These are phyloP conservation scores for Angomonas deanei DNA, from an alignment of 208 protist genomes.

Conservation along the genomic window DNA sequence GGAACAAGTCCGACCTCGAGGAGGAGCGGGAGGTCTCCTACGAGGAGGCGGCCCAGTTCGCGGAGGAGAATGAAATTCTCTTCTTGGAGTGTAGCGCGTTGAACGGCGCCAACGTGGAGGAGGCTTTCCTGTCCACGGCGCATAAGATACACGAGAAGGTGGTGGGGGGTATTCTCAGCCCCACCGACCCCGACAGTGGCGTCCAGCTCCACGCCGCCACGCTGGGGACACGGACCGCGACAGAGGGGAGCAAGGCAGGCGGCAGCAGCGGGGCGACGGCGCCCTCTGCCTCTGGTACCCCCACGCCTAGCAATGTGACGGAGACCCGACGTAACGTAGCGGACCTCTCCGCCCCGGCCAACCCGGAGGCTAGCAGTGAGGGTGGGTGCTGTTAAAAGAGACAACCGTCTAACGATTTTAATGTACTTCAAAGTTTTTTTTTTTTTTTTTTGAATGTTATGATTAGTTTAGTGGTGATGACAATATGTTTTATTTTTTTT, in stretches of 20 bases:
- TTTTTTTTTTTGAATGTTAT: too few species aligned
- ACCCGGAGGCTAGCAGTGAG: slow-evolving; percentile 2
- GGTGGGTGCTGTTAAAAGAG: slow-evolving; percentile 1
- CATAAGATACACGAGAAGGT: slow-evolving; percentile 93
- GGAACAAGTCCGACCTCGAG: slow-evolving; percentile 96
- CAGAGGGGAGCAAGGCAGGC: slow-evolving; percentile 6
- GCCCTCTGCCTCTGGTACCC: background rate
- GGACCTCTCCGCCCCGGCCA: background rate
- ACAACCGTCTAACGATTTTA: slow-evolving; percentile 8
- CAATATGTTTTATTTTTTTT: too few species aligned
- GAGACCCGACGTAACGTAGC: background rate
- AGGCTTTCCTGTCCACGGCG: slow-evolving; percentile 92
- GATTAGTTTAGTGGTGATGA: too few species aligned
- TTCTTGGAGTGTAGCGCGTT: slow-evolving; percentile 94
- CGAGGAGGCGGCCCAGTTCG: slow-evolving; percentile 94
- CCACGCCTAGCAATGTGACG: background rate
- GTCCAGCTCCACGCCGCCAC: slow-evolving; percentile 69
- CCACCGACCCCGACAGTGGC: slow-evolving; percentile 66
- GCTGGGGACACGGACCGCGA: slow-evolving; percentile 10
- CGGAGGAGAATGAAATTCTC: slow-evolving; percentile 92
- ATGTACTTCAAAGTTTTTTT: too few species aligned
- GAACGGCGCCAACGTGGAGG: slow-evolving; percentile 91
- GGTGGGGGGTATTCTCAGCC: slow-evolving; percentile 86
- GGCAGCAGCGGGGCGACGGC: background rate
- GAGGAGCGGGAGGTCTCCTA: slow-evolving; percentile 93